Evolutionary conservation across 768 basidiomycete species (phyloP), one percentile per base, ranked within the genome.

Genomic region (Tulasnella sp.): DNA sequence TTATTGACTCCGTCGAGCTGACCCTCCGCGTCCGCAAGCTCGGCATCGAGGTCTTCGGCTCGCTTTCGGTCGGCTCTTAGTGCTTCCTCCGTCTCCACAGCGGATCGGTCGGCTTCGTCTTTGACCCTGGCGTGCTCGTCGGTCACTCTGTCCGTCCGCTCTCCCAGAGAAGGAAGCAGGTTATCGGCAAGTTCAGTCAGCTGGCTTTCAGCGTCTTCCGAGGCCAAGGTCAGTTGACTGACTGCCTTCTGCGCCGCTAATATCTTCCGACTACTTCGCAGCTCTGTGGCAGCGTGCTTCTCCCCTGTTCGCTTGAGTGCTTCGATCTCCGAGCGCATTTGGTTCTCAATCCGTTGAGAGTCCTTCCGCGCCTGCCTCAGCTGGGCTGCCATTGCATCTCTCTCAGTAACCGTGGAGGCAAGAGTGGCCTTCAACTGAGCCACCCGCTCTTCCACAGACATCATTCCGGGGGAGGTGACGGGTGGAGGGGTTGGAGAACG

Each of bases 191-290:
- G 76, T 17, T 78, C 79, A 38, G 82, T 79, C 0, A 83, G 81
- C 75, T 82, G 81, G 79, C 83, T 79, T 81, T 90, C 82, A 74
- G 88, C 79, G 17, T 87, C 84, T 29, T 83, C 84, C 11, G 88
- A 85, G 0, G 85, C 86, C 7, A 88, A 86, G 78, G 88, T 89
- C 12, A 92, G 90, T 74, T 93, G 90, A 80, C 93, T 94, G 15
- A 91, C 90, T 2, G 94, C 92, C 80, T 97, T 94, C 81, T 96
- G 94, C 49, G 97, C 84, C 0, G 96, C 93, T 14, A 95, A 86
- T 12, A 91, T 89, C 79, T 94, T 96, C 82, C 97, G 95, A 64
- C 90, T 89, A 12, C 91, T 89, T n/a, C 94, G 88, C 31, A 89
- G 85, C 81, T 98, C 96, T 1, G 88, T 87, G 0, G 89, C 86